phyloP scores from a whole-genome alignment of 768 basidiomycete species.

The Phallus indusiatus region DNA sequence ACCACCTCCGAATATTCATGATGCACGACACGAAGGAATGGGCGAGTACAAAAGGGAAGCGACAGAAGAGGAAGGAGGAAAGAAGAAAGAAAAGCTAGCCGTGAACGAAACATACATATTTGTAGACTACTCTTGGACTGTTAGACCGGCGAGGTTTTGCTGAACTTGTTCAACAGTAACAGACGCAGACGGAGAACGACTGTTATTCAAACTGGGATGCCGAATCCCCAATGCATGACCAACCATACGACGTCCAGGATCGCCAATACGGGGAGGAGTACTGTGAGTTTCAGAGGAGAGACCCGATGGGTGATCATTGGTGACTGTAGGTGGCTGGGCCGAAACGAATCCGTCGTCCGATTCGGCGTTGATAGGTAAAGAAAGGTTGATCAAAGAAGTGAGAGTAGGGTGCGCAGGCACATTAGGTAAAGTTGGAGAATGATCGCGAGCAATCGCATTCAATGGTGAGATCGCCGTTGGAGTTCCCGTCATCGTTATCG shows the following conservation, averaged over 20 bases:
- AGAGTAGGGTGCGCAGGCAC: slow-evolving; percentile 78
- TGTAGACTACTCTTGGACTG: slow-evolving; percentile 52
- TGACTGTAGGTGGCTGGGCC: not conserved
- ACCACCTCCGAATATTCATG: no score
- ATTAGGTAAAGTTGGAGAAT: slow-evolving; percentile 73
- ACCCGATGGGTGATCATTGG: not conserved
- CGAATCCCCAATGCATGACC: slow-evolving; percentile 78
- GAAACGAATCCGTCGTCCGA: slow-evolving; percentile 19
- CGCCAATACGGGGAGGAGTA: slow-evolving; percentile 74
- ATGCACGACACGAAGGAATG: not conserved
- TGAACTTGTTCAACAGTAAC: slow-evolving; percentile 59
- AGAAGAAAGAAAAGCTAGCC: not conserved
- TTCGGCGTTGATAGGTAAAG: slow-evolving; percentile 43
- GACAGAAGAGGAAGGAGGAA: not conserved
- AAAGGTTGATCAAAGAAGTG: slow-evolving; percentile 74
- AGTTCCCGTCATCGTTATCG: not conserved
- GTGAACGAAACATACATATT: not conserved
- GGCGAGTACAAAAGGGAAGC: not conserved
- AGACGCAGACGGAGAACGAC: slow-evolving; percentile 25
- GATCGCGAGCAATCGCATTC: slow-evolving; percentile 39
- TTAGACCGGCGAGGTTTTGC: slow-evolving; percentile 65
- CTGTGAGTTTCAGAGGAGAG: slow-evolving; percentile 7
- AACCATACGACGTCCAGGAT: slow-evolving; percentile 84
- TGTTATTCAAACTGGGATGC: slow-evolving; percentile 61
- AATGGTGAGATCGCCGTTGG: slow-evolving; percentile 4